Percentiles rank a stretch among this genome's conserved stretches.
These are phyloP conservation scores for Zygotorulaspora sp. DNA, from an alignment of 805 yeast genomes.

Conservation along the genomic window DNA sequence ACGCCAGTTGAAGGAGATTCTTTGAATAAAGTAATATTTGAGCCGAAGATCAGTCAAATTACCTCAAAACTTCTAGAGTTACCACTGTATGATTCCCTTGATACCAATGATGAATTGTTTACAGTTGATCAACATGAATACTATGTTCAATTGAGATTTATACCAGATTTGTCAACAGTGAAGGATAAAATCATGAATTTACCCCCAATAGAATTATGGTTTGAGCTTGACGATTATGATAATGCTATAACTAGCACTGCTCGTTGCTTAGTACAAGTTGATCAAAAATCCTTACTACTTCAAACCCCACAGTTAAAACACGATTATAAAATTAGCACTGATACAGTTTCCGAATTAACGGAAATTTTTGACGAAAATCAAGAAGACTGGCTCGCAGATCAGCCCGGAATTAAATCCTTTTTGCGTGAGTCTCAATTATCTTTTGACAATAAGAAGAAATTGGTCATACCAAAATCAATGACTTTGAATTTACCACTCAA, in stretches of 20 bases:
- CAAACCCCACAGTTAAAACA: conserved; percentile 26
- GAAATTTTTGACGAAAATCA: conserved; percentile 19
- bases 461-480: conserved; percentile 14
- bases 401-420: conserved; percentile 43
- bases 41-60: conserved; percentile 26
- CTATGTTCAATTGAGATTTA: conserved; percentile 27
- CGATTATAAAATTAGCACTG: conserved; percentile 26
- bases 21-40: conserved; percentile 14
- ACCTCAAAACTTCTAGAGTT: conserved; percentile 21
- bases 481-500: conserved; percentile 13
- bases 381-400: conserved; percentile 36
- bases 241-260: conserved; percentile 21
- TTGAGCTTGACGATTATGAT: conserved; percentile 30
- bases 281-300: conserved; percentile 19
- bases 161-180: conserved; percentile 19
- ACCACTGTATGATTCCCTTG: conserved; percentile 19
- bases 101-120: conserved; percentile 12
- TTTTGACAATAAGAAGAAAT: conserved; percentile 15
- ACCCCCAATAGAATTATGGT: conserved; percentile 31
- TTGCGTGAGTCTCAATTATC: conserved; percentile 26
- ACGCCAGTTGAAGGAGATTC: conserved; percentile 2
- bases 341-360: conserved; percentile 17
- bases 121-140: conserved; percentile 31
- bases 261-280: conserved; percentile 23
- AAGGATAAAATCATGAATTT: conserved; percentile 4